phyloP scores from a whole-genome alignment of 2,329 filamentous ascomycete species.

The Zymoseptoria tritici region DNA sequence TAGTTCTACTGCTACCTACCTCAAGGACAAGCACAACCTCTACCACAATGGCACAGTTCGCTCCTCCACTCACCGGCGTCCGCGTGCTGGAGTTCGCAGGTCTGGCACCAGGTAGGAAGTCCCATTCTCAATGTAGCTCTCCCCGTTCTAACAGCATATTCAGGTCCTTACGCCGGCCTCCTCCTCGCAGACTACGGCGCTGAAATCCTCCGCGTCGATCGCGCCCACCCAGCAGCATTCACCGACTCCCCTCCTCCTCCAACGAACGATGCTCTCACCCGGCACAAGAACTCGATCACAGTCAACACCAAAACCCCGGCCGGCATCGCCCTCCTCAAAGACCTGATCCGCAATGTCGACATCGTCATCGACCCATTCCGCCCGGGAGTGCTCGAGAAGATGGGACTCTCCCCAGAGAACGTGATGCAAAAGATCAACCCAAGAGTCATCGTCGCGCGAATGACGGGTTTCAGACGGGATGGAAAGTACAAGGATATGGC shows the following conservation, averaged over 20 bases:
- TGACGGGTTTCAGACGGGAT: conserved; percentile 85
- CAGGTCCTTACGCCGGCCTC: conserved; percentile 81
- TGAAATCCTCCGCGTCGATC: conserved; percentile 79
- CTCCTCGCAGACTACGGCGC: conserved; percentile 87
- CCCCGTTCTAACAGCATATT: neutral
- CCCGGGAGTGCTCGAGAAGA: conserved; percentile 79
- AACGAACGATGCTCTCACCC: conserved; percentile 65
- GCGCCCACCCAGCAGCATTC: conserved; percentile 39
- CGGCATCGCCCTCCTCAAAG: conserved; percentile 60
- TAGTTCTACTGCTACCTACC: neutral
- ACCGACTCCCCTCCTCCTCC: conserved; percentile 31
- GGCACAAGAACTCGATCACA: conserved; percentile 72
- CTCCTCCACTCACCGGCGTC: conserved; percentile 49
- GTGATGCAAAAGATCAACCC: conserved; percentile 62
- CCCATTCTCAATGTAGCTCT: neutral
- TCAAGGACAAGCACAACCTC: neutral
- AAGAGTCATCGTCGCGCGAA: conserved; percentile 69
- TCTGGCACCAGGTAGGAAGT: conserved; percentile 46
- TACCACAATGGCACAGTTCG: conserved; percentile 17
- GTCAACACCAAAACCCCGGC: conserved; percentile 65
- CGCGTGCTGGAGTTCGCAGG: conserved; percentile 61
- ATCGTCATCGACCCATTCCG: conserved; percentile 90
- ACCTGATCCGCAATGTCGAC: conserved; percentile 58
- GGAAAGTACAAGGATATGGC: conserved; percentile 83
- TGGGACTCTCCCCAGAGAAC: conserved; percentile 64